Evolutionary conservation across 305 asterid genomes (phyloP).

Genomic region (Fraxinus angustifolia): DNA sequence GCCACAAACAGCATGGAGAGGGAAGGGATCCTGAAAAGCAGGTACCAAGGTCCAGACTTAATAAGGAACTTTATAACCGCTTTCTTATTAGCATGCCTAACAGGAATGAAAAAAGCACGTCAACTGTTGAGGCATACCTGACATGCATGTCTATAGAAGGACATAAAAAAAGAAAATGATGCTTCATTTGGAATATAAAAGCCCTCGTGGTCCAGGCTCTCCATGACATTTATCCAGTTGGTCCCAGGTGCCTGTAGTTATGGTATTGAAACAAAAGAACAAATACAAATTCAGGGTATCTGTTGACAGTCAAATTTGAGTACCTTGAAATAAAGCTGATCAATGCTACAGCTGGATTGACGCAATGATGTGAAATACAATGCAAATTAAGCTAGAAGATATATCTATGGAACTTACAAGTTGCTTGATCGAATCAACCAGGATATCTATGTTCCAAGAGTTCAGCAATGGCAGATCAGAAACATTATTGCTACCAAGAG

Average conservation of each 20-base stretch:
- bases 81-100: background rate
- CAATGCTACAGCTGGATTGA: background rate
- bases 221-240: conserved; percentile 74
- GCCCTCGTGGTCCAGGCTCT: conserved; percentile 89
- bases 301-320: conserved; percentile 1
- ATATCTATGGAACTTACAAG: conserved; percentile 52
- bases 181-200: conserved; percentile 70
- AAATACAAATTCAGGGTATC: background rate
- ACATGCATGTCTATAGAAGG: conserved; percentile 69
- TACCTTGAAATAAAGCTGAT: background rate
- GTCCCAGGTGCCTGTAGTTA: conserved; percentile 68
- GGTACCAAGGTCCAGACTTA: background rate
- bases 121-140: conserved; percentile 49
- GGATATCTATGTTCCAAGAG: conserved; percentile 79
- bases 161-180: conserved; percentile 86
- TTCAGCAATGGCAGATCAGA: conserved; percentile 47
- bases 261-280: conserved; percentile 2
- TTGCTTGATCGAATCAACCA: conserved; percentile 82
- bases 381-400: conserved; percentile 8
- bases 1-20: conserved; percentile 88
- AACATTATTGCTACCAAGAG: conserved; percentile 54
- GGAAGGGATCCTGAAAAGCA: conserved; percentile 73
- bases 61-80: background rate
- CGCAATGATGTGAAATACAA: background rate
- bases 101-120: conserved; percentile 8